Base-by-base conservation (phyloP, 176 grass and related monocot species). In the Puya raimondii region DNA sequence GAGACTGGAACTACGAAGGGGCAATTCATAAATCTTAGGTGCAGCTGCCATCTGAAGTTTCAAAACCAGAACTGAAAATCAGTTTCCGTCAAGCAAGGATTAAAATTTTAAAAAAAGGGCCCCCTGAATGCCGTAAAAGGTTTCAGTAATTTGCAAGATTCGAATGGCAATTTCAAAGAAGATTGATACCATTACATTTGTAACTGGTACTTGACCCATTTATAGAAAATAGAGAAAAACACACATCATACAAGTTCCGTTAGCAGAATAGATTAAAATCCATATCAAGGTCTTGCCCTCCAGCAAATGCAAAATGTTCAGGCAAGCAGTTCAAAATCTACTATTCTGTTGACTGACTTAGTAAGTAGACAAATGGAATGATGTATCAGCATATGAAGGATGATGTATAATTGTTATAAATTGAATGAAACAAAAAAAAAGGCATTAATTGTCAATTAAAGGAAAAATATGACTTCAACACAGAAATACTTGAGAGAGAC, bases 1-100 rank as follows among this genome's bases (percentile, higher is more conserved):
- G 53, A 25, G 13, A 67, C 18, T 64, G 52, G 75, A 70, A 66
- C 67, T 64, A 47, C 13, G 48, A 29, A 48, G 14, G 7, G 21
- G 69, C 50, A 9, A 51, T 71, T 74, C 66, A 77, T 86, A 96
- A 70, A 96, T 80, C 76, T 91, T 96, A 2, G 91, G 91, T 70
- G 85, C 88, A n/a, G 91, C 83, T 73, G 79, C 64, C 79, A 96
- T 80, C 91, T 96, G 69, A 58, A 73, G 33, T 42, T 6, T 50
- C 13, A 64, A 50, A 26, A 53, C 51, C 22, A 1, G 11, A 6
- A 2, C 26, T 70, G 15, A 72, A 26, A 47, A 63, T 80, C 12
- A 80, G 50, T 1, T 48, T 86, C 20, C 64, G 3, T 56, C 65
- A 42, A 67, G 16, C 2, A 67, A 59, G 15, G 20, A 42, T 42